A percentile compares a stretch with the other conserved stretches of the same genome.
phyloP scores from a whole-genome alignment of 1,139 yeast species.

The Kodamaea alishanica region DNA sequence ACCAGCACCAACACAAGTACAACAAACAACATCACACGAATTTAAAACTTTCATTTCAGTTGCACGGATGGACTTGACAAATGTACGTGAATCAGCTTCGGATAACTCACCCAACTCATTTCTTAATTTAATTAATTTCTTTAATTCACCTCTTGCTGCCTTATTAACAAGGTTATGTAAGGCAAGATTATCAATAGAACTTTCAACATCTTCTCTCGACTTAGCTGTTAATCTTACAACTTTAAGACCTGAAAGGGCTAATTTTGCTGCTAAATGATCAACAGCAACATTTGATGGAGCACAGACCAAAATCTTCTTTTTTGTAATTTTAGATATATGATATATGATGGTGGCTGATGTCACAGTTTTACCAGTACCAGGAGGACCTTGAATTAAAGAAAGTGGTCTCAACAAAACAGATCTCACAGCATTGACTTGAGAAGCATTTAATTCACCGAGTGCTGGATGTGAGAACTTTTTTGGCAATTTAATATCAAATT shows the following conservation, averaged over 20 bases:
- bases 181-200: constrained; percentile 51
- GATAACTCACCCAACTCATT: constrained; percentile 72
- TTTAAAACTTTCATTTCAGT: constrained; percentile 51
- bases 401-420: constrained; percentile 71
- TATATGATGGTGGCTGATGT: constrained; percentile 88
- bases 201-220: constrained; percentile 77
- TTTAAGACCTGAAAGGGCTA: constrained; percentile 62
- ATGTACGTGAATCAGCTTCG: constrained; percentile 46
- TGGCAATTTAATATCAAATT: constrained; percentile 61
- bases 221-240: constrained; percentile 78
- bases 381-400: constrained; percentile 95
- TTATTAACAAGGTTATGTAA: constrained; percentile 48
- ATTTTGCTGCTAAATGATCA: constrained; percentile 79
- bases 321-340: constrained; percentile 59
- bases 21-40: constrained; percentile 77
- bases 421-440: constrained; percentile 77
- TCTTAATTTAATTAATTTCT: constrained; percentile 54
- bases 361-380: constrained; percentile 95
- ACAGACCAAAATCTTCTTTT: constrained; percentile 61
- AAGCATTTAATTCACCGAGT: constrained; percentile 65
- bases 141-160: constrained; percentile 53
- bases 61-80: constrained; percentile 37
- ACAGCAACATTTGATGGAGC: constrained; percentile 97
- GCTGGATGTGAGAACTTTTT: constrained; percentile 60
- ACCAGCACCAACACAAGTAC: constrained; percentile 93